These are phyloP conservation scores for Rhizopogon roseolus DNA, from an alignment of 768 basidiomycete genomes.

Conservation along the genomic window DNA sequence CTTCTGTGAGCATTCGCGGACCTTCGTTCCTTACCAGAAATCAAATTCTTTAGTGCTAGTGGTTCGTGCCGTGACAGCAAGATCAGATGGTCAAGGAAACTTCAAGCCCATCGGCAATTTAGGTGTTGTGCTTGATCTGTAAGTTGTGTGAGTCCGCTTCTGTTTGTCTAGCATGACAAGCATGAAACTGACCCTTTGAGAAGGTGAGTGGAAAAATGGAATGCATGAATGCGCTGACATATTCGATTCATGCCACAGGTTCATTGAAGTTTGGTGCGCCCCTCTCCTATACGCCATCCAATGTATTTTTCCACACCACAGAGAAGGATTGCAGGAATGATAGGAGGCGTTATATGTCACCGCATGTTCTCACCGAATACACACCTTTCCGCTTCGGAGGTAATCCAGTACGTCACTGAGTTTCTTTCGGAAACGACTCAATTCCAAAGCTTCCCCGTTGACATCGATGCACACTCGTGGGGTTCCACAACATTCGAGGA, in stretches of 20 bases:
- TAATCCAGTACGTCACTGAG: slow-evolving; percentile 6
- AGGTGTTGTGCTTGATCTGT: slow-evolving; percentile 5
- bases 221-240: not conserved
- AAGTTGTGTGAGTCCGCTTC: not conserved
- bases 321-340: slow-evolving; percentile 2
- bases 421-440: slow-evolving; percentile 5
- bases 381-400: slow-evolving; percentile 9
- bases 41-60: not conserved
- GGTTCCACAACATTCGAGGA: slow-evolving; percentile 2
- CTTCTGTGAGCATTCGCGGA: slow-evolving; percentile 7
- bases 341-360: not conserved
- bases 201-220: slow-evolving; percentile 4
- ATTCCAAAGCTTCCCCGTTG: slow-evolving; percentile 2
- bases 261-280: not conserved
- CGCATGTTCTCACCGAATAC: not conserved
- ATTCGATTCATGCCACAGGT: not conserved
- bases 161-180: not conserved
- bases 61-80: not conserved
- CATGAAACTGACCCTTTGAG: slow-evolving; percentile 3
- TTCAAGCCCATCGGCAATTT: slow-evolving; percentile 2
- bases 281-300: slow-evolving; percentile 3
- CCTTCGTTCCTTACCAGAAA: not conserved
- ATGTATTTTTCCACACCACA: slow-evolving; percentile 6
- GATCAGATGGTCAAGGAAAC: slow-evolving; percentile 1
- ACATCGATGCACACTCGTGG: slow-evolving; percentile 4